Conservation (phyloP, 2,329 filamentous ascomycete species). For the Aspergillus puulaauensis region DNA sequence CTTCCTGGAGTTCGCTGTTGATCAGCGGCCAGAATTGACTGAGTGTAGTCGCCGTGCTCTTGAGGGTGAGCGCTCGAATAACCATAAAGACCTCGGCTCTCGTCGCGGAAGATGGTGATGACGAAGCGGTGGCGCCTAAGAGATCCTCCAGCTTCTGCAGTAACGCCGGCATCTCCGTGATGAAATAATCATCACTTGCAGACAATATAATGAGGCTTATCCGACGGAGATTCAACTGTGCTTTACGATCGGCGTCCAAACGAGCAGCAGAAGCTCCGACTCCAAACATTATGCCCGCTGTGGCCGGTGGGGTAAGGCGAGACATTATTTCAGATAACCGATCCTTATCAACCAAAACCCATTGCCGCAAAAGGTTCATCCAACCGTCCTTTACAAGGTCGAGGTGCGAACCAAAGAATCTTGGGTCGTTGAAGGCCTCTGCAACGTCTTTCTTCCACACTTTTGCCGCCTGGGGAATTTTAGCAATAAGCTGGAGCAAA, state of each 20-base stretch:
- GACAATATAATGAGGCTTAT: constrained; percentile 78
- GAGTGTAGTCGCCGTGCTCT: constrained; percentile 75
- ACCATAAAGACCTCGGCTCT: constrained; percentile 89
- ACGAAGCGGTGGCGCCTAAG: constrained; percentile 76
- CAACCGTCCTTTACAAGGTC: constrained; percentile 69
- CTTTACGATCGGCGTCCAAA: constrained; percentile 90
- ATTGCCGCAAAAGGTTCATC: constrained; percentile 81
- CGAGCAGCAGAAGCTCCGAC: constrained; percentile 91
- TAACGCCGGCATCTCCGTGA: constrained; percentile 69
- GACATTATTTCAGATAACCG: constrained; percentile 76
- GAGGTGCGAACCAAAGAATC: constrained; percentile 74
- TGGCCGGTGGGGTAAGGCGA: constrained; percentile 79
- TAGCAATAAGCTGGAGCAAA: constrained; percentile 74
- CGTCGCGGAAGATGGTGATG: constrained; percentile 87
- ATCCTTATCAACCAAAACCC: constrained; percentile 83
- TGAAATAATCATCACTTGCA: constrained; percentile 74
- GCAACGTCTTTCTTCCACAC: constrained; percentile 88
- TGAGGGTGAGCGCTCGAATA: constrained; percentile 76
- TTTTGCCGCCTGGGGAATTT: constrained; percentile 78
- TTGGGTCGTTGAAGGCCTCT: constrained; percentile 87
- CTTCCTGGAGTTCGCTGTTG: constrained; percentile 79
- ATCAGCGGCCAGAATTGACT: constrained; percentile 87
- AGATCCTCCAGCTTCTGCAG: constrained; percentile 86
- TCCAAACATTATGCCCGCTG: constrained; percentile 97
- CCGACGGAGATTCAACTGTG: constrained; percentile 83